A percentile compares a stretch with the other conserved stretches of the same genome.
phyloP scores from a whole-genome alignment of 75 land plant species.

The Azolla pinnata region DNA sequence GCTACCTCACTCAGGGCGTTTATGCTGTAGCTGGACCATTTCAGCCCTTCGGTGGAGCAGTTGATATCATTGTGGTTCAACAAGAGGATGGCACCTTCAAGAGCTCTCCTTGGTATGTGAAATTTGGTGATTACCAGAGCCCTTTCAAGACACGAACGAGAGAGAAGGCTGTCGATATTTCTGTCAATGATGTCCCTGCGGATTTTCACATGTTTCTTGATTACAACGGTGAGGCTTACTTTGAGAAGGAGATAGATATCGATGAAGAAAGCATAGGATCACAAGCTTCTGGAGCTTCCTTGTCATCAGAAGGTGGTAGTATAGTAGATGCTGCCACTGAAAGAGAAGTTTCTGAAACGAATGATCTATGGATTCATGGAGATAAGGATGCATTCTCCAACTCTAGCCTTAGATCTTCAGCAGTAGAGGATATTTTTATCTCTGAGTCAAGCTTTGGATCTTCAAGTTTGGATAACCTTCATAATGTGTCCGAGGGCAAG shows the following conservation, averaged over 20 bases:
- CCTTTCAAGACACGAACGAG: conserved; percentile 64
- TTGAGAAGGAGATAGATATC: conserved; percentile 48
- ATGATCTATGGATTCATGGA: background rate
- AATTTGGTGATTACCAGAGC: conserved; percentile 94
- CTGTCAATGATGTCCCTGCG: conserved; percentile 66
- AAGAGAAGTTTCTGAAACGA: background rate
- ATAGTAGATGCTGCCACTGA: too few relatives aligned
- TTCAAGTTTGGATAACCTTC: too few relatives aligned
- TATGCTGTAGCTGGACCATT: conserved; percentile 81
- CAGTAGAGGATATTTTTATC: too few relatives aligned
- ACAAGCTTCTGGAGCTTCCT: too few relatives aligned
- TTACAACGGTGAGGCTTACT: conserved; percentile 82
- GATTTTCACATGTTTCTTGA: conserved; percentile 85
- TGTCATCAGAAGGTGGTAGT: conserved; percentile 2
- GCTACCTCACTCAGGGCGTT: conserved; percentile 61
- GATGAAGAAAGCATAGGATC: conserved; percentile 29
- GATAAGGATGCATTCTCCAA: too few relatives aligned
- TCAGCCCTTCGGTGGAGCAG: conserved; percentile 96
- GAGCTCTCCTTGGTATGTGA: conserved; percentile 91
- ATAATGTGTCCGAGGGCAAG: too few relatives aligned
- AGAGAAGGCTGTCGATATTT: conserved; percentile 58
- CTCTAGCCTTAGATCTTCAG: too few relatives aligned
- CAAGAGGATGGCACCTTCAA: conserved; percentile 83
- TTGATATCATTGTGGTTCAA: conserved; percentile 83
- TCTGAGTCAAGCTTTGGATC: too few relatives aligned